Base-by-base conservation (phyloP, 192 early-diverging fungal genomes). In the Mortierella antarctica region DNA sequence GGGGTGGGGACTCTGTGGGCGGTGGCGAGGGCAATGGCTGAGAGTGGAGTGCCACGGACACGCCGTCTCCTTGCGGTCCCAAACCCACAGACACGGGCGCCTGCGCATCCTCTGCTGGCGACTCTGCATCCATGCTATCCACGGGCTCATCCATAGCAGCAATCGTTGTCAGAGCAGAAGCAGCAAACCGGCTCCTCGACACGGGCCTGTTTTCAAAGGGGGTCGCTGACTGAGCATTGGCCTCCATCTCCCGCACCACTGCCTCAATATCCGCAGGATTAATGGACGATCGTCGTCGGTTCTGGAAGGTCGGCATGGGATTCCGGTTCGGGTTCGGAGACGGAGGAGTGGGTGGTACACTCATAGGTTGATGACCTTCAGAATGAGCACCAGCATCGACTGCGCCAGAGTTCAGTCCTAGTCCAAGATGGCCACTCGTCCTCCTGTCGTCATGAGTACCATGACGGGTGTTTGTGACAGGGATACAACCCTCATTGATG, bases 241-340 rank as follows among this genome's bases (percentile, higher is more conserved):
- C 74, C 45, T 66, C 48, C 69, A 79, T 56, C 46, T 71, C 60
- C 13, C 76, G 62, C 18, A 65, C 76, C 6, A 79, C 57, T 4
- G 76, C 70, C 52, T 79, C 76, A 23, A 79, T 71, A 67, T 79
- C 76, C 21, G 76, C 76, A 23, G 76, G 76, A 18, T 79, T 79
- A 15, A 79, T 79, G 5, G 76, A 79, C 0, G 76, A 79, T 13
- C 76, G 62, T 48, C 76, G 65, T 4, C 76, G 63, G 44, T 79
- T 69, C 62, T 63, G 53, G 20, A 79, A 79, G 2, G 76, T 79
- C 8, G 76, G 69, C 58, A 65, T 71, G 3, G 76, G 76, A 41
- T 79, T 79, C 7, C 68, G 45, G 64, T 79, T 79, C 14, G 76
- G 76, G 47, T 79, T 79, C 10, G 76, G 76, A 2, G 76, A 79